Evolutionary conservation across 2,329 filamentous ascomycete species (phyloP).

Genomic region (Rhinocladiella mackenziei): DNA sequence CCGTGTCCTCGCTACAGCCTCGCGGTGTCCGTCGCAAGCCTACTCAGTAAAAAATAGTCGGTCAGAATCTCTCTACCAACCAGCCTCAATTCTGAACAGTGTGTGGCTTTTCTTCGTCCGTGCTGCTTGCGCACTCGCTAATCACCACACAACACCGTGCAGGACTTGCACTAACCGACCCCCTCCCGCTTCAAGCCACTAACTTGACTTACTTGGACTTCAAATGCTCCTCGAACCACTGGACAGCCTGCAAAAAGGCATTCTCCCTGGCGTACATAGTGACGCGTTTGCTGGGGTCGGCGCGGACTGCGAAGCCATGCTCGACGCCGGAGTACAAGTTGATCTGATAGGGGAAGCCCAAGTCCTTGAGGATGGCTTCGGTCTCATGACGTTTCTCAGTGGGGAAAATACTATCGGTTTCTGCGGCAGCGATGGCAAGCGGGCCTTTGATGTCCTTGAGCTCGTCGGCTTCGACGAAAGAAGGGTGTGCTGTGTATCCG

Average conservation of each 20-base stretch:
- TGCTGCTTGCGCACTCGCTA: too few species aligned
- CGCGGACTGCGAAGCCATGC: slow-evolving; percentile 73
- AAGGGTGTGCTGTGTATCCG: slow-evolving; percentile 72
- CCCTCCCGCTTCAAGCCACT: not conserved
- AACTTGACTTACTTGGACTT: slow-evolving; percentile 17
- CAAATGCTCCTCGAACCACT: slow-evolving; percentile 66
- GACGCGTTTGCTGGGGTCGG: slow-evolving; percentile 55
- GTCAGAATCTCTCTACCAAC: too few species aligned
- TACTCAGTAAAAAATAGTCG: slow-evolving; percentile 4
- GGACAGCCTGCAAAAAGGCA: slow-evolving; percentile 71
- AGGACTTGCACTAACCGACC: too few species aligned
- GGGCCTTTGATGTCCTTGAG: slow-evolving; percentile 63
- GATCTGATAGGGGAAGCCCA: slow-evolving; percentile 66
- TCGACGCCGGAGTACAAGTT: slow-evolving; percentile 66
- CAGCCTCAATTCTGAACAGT: too few species aligned
- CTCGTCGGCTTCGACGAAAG: slow-evolving; percentile 66
- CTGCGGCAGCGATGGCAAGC: slow-evolving; percentile 61
- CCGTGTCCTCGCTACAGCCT: slow-evolving; percentile 1
- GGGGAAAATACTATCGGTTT: slow-evolving; percentile 65
- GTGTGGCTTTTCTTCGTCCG: too few species aligned
- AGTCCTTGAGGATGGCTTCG: slow-evolving; percentile 59
- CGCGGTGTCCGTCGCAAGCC: slow-evolving; percentile 1
- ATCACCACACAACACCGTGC: too few species aligned
- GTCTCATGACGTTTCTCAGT: slow-evolving; percentile 60
- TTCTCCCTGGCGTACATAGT: slow-evolving; percentile 72